phyloP scores from a whole-genome alignment of 2,329 filamentous ascomycete species.

The Xylariaceae sp. region DNA sequence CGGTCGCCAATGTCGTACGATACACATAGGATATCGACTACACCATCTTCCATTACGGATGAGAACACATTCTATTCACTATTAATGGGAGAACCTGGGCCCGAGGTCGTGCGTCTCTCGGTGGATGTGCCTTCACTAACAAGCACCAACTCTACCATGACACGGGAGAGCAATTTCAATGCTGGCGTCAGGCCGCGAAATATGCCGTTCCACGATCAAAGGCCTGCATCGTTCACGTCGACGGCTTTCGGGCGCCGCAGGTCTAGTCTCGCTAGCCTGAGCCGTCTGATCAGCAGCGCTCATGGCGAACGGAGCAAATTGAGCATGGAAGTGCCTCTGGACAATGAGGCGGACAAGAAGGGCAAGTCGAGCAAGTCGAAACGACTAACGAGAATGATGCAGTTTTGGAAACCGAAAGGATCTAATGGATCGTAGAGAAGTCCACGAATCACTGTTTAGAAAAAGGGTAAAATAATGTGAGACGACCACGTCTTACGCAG shows the following conservation, averaged over 20 bases:
- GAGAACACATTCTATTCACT: slow-evolving; percentile 69
- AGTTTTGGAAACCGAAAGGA: slow-evolving; percentile 71
- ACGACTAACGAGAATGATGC: slow-evolving; percentile 70
- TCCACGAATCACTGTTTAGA: slow-evolving; percentile 6
- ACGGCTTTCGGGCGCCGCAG: slow-evolving; percentile 66
- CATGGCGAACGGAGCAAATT: slow-evolving; percentile 75
- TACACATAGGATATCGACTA: slow-evolving; percentile 69
- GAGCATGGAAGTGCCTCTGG: slow-evolving; percentile 62
- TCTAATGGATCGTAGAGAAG: slow-evolving; percentile 22
- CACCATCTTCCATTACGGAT: slow-evolving; percentile 70
- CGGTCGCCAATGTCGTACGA: slow-evolving; percentile 69
- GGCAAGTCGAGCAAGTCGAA: slow-evolving; percentile 62
- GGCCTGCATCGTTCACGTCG: slow-evolving; percentile 61
- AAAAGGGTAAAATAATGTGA: no score
- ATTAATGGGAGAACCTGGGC: slow-evolving; percentile 70
- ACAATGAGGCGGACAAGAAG: slow-evolving; percentile 57
- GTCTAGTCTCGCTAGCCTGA: slow-evolving; percentile 73
- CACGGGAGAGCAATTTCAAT: slow-evolving; percentile 59
- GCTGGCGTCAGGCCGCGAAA: slow-evolving; percentile 35
- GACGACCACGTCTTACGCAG: no score
- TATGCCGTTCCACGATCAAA: slow-evolving; percentile 51
- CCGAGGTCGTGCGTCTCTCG: slow-evolving; percentile 66
- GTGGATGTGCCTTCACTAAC: slow-evolving; percentile 71
- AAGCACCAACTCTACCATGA: slow-evolving; percentile 76
- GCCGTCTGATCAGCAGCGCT: slow-evolving; percentile 70